Evolutionary conservation across 768 basidiomycete genomes (phyloP), one percentile per base, ranked within the genome.

Genomic region (Pulveroboletus sp.): DNA sequence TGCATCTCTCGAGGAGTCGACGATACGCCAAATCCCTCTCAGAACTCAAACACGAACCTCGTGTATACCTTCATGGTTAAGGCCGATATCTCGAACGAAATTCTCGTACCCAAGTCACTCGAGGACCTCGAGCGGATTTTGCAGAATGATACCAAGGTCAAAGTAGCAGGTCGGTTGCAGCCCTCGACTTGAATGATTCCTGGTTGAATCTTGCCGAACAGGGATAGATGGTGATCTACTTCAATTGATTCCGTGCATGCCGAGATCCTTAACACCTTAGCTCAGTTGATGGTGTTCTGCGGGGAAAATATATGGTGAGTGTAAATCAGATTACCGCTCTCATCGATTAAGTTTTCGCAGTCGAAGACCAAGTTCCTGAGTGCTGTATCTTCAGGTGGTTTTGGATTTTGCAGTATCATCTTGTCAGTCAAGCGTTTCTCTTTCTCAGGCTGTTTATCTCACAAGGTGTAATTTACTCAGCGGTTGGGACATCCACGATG

Each of bases 401-500:
- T 96, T 65, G 91, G 92, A 6, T 96, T 94, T 71, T 95, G 91
- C 71, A 90, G 87, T 59, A 88, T 94, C 42, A 82, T 94, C 49
- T 97, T 94, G 90, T 89, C 52, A 59, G 85, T 73, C 5, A n/a
- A 32, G 37, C 5, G 3, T 33, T 43, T 47, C 14, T 24, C 8
- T 42, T 30, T 39, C 43, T 32, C 43, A 2, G 0, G 8, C 8
- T 21, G 21, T 37, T 39, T 44, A 39, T 44, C 13, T 39, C 8
- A 40, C 9, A 14, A 13, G 27, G 42, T 31, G 36, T 57, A 39
- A 47, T 51, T 47, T 45, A 43, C 15, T 21, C 18, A 92, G 86
- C 53, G 89, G 88, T 42, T 93, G 91, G 94, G 90, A 95, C 67
- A 83, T 97, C 14, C 92, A 97, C 57, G 96, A 98, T 64, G 55